These are phyloP conservation scores for Gracilaria caudata DNA, from an alignment of 23 red algal species.

Conservation along the genomic window DNA sequence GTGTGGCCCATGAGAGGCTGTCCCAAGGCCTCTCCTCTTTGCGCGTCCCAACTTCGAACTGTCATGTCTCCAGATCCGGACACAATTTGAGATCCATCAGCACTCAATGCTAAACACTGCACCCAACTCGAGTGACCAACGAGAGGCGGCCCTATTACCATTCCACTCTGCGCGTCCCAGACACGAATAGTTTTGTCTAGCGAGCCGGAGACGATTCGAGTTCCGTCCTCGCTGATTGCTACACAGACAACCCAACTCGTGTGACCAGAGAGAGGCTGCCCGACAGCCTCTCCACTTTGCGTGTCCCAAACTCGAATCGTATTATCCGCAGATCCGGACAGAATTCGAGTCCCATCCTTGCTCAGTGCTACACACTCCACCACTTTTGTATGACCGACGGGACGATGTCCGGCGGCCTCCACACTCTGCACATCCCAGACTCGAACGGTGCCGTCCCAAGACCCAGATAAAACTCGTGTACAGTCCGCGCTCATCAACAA, in stretches of 20 bases:
- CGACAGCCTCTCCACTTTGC: neutral
- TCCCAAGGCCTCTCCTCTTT: neutral
- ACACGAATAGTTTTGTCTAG: conserved; percentile 31
- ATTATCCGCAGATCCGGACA: conserved; percentile 30
- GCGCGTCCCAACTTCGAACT: conserved; percentile 5
- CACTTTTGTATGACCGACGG: neutral
- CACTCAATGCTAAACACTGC: neutral
- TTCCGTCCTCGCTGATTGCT: conserved; percentile 1
- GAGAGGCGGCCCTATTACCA: neutral
- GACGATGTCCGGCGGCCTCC: neutral
- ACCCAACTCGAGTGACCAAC: conserved; percentile 1
- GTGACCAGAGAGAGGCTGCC: conserved; percentile 4
- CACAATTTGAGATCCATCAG: too few species aligned
- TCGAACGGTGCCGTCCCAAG: neutral
- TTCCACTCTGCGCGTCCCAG: conserved; percentile 3
- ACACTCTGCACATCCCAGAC: conserved; percentile 10
- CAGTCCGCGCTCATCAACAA: neutral
- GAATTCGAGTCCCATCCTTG: neutral
- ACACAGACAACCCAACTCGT: neutral
- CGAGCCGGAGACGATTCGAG: conserved; percentile 9
- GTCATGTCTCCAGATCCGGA: too few species aligned
- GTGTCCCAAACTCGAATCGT: conserved; percentile 35
- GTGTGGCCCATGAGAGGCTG: neutral
- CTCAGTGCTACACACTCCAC: conserved; percentile 23
- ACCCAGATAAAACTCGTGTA: conserved; percentile 19